Evolutionary conservation across 2,329 filamentous ascomycete genomes (phyloP), one percentile per base, ranked within the genome.

Genomic region (Paraphaeosphaeria sporulosa): DNA sequence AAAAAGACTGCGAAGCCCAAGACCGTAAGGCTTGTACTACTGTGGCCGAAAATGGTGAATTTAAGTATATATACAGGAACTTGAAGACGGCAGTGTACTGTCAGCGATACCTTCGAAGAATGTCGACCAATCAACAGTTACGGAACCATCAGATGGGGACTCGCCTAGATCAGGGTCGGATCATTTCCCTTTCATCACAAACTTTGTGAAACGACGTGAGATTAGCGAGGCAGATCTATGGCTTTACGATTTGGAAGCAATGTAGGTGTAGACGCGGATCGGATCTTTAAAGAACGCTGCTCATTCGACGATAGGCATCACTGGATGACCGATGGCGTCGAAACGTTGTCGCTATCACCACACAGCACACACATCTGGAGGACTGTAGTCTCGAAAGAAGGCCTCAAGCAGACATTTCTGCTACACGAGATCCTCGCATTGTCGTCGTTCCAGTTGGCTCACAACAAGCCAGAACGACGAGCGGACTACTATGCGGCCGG

Each of bases 341-440:
- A 65, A 21, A 61, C 64, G 6, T 36, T 78, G 12, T 69, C 73
- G 25, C 62, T 66, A 21, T 62, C 67, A 34, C 63, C 69, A 13
- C 70, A 76, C 34, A 68, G 72, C 42, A 63, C 59, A 46, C 54
- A 70, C 3, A 66, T 70, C n/a, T 81, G 77, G 77, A 69, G 67
- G 55, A 58, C 74, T 10, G 63, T 68, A 2, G 70, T 76, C 17
- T 76, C 79, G 1, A 69, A 73, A 46, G 64, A 78, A 48, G 79
- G 78, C 30, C 65, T 74, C 8, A 55, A 61, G 2, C 69, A 78
- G 43, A 62, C 64, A 0, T 81, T 78, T 43, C 64, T 82, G 0
- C 73, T 82, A 63, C 76, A 82, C 57, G 76, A 79, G 12, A 70
- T 82, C 3, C 64, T 82, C 12, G 78, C 80, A 6, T 74, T 78